Evolutionary conservation across 495 filamentous ascomycete species (phyloP).

Genomic region (Neurospora sp.): DNA sequence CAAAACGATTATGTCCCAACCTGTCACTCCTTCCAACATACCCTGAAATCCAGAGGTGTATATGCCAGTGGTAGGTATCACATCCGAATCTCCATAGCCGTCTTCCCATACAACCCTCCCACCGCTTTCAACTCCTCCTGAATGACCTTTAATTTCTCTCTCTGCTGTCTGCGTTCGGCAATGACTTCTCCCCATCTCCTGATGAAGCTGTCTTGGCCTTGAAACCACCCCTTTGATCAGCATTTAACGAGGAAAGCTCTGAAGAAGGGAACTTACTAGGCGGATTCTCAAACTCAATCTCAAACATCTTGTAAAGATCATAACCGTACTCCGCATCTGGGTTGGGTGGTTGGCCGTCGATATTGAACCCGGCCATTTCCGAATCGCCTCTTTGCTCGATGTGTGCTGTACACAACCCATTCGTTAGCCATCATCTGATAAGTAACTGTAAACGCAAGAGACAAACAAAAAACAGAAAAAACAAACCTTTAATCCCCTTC

Average conservation of each 20-base stretch:
- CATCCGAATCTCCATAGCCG: slow-evolving; percentile 15
- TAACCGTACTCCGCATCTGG: slow-evolving; percentile 17
- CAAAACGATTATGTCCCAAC: neutral
- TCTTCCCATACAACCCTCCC: slow-evolving; percentile 15
- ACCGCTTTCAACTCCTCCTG: slow-evolving; percentile 19
- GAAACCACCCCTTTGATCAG: neutral
- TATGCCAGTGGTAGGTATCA: neutral
- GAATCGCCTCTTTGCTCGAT: slow-evolving; percentile 11
- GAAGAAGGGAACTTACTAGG: slow-evolving; percentile 14
- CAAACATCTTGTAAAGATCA: slow-evolving; percentile 26
- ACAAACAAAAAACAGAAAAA: neutral
- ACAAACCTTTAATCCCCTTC: slow-evolving; percentile 20
- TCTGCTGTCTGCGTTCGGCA: slow-evolving; percentile 17
- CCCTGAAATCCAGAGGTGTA: neutral
- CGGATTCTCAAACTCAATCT: slow-evolving; percentile 29
- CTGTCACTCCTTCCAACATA: neutral
- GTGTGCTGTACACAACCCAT: slow-evolving; percentile 9
- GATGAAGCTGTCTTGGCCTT: slow-evolving; percentile 24
- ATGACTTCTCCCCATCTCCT: slow-evolving; percentile 27
- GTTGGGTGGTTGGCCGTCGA: slow-evolving; percentile 16
- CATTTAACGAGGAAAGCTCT: neutral
- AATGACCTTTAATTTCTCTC: slow-evolving; percentile 15
- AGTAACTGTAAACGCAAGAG: neutral
- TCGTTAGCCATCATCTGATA: neutral
- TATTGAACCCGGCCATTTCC: slow-evolving; percentile 21